phyloP scores from a whole-genome alignment of 1,284 basidiomycete genomes.

The Ustilago curta region DNA sequence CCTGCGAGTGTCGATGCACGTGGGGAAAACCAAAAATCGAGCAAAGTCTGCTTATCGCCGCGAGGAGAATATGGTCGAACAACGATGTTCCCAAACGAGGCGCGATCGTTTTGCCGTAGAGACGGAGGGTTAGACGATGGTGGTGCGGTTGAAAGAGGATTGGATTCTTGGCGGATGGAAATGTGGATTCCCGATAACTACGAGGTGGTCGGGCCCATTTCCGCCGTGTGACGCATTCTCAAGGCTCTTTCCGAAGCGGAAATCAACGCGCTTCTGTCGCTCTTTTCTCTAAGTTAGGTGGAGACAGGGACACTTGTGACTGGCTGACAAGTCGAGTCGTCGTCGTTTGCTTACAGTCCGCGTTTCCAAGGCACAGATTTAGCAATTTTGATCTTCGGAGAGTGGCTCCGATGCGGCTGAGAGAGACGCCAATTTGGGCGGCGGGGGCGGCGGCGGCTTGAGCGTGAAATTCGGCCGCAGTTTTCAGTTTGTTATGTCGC shows the following conservation, averaged over 20 bases:
- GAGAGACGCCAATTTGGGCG: not conserved
- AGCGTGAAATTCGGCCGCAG: constrained; percentile 1
- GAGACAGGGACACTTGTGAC: not conserved
- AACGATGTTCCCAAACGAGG: not conserved
- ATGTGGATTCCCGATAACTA: not conserved
- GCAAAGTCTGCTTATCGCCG: too few relatives aligned
- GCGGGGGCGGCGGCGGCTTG: too few relatives aligned
- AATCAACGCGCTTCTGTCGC: constrained; percentile 3
- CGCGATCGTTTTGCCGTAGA: not conserved
- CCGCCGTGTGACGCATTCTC: constrained; percentile 21
- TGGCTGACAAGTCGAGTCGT: too few relatives aligned
- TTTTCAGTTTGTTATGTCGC: not conserved
- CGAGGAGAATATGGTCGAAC: not conserved
- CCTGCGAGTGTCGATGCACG: too few relatives aligned
- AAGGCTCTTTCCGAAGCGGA: not conserved
- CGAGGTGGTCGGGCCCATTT: not conserved
- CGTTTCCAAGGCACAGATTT: not conserved
- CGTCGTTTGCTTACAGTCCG: not conserved
- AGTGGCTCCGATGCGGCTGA: too few relatives aligned
- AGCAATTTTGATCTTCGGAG: too few relatives aligned
- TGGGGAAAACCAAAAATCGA: too few relatives aligned
- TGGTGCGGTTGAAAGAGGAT: not conserved
- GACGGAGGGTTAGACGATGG: not conserved
- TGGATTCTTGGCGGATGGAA: constrained; percentile 4
- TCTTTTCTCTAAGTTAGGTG: constrained; percentile 1